Base-by-base conservation (phyloP, 352 stramenopile genomes). In the Phytophthora crassamura region DNA sequence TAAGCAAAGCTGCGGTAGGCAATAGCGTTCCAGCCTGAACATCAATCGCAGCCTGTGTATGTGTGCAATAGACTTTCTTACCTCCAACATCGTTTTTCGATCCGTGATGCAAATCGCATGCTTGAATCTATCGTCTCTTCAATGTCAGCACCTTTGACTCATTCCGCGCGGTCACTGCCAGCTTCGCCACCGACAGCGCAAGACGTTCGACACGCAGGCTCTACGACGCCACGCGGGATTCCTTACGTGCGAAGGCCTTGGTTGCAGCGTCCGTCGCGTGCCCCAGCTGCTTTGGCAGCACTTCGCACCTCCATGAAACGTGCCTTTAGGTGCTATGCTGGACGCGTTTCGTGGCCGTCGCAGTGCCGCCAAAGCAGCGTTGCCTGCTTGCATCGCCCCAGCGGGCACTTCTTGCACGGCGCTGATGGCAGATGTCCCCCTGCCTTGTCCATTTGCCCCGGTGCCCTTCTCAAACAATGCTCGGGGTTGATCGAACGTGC, bases 231-330 rank as follows among this genome's bases (percentile, higher is more conserved):
- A 59, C 60, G 20, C 18, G 6, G 36, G 12, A 36, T 34, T 71
- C 47, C 63, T 48, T 15, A 41, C 56, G 49, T 62, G 57, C 48
- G 22, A 30, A 53, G 49, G 9, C 52, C 30, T 18, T 42, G 42
- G 46, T 14, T 47, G 14, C 41, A 38, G 48, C 20, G 22, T 16
- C 1, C 22, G 28, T 49, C 43, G 10, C 34, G 10, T 15, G 5
- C 16, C 35, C 58, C 64, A 72, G 39, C 22, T 72, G 64, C 58
- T 68, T 68, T 50, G 25, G 12, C 51, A 68, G 64, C 64, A 67
- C 14, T 11, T 42, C 41, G 52, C 28, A n/a, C 11, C 39, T 57
- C 58, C 64, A 64, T 38, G 49, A 68, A 59, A 5, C 46, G 47
- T 64, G 39, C 64, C 35, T 53, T 59, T 33, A 32, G 18, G 47